Evolutionary conservation across 345 rosid species (phyloP), one percentile per base, ranked within the genome.

Genomic region (Cardiospermum halicacabum): DNA sequence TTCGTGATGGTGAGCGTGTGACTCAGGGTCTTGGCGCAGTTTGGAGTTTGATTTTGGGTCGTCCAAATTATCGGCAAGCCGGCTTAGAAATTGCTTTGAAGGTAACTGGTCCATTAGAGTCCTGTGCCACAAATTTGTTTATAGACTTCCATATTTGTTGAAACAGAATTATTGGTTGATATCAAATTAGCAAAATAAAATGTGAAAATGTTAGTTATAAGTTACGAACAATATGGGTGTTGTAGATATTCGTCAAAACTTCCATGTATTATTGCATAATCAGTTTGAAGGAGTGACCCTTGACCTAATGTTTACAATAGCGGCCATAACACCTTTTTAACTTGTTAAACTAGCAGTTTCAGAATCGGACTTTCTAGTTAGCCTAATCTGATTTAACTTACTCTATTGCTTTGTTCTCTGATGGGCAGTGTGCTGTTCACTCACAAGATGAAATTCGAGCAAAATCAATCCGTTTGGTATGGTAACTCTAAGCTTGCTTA

Each of bases 1-100:
- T 77, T 50, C 79, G 80, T 59, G 99, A 89, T 73, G 77, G 82
- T 60, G 96, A 94, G 72, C 96, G 92, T 71, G 89, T 94, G 34
- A 91, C 97, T 42, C 99, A 94, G 72, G 99, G 97, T 49, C 96
- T 94, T 68, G 97, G 96, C 71, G 90, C 94, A 34, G 96, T 87
- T 28, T 94, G 99, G 99, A 82, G 97, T 81, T 82, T 94, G 78
- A 87, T 94, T 78, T 67, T 89, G 79, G 95, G 91, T 48, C 96
- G 97, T 68, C 89, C 97, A 74, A 83, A 80, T 64, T 76, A 87
- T 67, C 87, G 97, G 48, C 82, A 84, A 70, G 84, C 91, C 78
- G 88, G 92, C 81, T 76, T 94, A 76, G 84, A 77, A 62, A 94
- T 89, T 63, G 99, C 87, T 54, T 71, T 94, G 78, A 91, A 87